Evolutionary conservation across 2,329 filamentous ascomycete species (phyloP).

Genomic region (Nannizziopsis barbatae): DNA sequence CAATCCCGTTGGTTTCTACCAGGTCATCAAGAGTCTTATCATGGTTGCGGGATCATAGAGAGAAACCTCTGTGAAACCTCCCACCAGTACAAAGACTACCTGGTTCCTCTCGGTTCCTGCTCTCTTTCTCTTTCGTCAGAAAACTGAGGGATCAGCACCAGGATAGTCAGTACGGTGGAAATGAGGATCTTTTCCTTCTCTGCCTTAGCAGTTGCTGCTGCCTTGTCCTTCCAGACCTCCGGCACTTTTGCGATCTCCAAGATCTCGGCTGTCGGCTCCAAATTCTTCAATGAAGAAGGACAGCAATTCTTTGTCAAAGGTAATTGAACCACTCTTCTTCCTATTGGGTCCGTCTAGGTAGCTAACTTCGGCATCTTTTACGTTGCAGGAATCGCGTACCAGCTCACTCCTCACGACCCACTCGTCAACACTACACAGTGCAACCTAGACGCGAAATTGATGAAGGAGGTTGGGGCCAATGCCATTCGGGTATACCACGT

Average conservation of each 20-base stretch:
- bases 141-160: no score
- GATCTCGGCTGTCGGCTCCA: conserved; percentile 57
- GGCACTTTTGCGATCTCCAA: conserved; percentile 39
- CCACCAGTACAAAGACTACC: no score
- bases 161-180: neutral
- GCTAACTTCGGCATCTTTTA: neutral
- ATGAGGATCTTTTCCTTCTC: conserved; percentile 2
- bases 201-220: conserved; percentile 11
- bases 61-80: no score
- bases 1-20: no score
- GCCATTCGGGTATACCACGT: conserved; percentile 84
- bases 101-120: neutral
- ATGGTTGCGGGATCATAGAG: no score
- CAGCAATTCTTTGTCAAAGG: conserved; percentile 78
- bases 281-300: conserved; percentile 74
- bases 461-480: conserved; percentile 72
- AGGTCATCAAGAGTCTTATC: no score
- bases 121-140: neutral
- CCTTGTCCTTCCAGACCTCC: conserved; percentile 22
- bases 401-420: conserved; percentile 58
- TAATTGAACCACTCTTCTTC: conserved; percentile 26
- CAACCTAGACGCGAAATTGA: conserved; percentile 59
- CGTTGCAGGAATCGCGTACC: conserved; percentile 59
- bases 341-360: neutral
- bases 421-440: conserved; percentile 67